Base-by-base conservation (phyloP, 805 yeast genomes). In the Lachancea meyersii region DNA sequence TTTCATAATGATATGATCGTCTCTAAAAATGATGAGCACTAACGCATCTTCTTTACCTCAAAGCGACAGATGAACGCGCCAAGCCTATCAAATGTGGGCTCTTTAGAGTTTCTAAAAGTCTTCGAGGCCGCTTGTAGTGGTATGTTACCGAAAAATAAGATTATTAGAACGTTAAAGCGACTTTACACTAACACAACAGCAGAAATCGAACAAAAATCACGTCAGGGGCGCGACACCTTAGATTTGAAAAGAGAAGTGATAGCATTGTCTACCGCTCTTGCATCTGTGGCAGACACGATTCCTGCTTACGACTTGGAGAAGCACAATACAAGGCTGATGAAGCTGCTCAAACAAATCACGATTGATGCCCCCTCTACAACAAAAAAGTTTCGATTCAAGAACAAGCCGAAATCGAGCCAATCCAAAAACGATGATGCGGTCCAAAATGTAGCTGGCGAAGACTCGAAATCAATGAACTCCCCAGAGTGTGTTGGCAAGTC, bases 261-360 rank as follows among this genome's bases (percentile, higher is more conserved):
- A 5, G 46, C 42, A 1, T 35, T 57, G 13, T 47, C 48, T 18
- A 32, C 24, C 17, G 37, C 30, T 9, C 26, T 57, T 20, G 43
- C 37, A 30, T 43, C 46, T 1, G 28, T 44, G 2, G 27, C 54
- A 5, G 42, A 43, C 23, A 45, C 33, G 10, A 23, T 59, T 9
- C 35, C 60, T 10, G 26, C 50, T 2, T 49, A 48, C 35, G 62
- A 55, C 21, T 33, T 33, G 17, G 53, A 56, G 24, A 44, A 34
- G 8, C 53, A 46, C 36, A 42, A 46, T 6, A 31, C 40, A 10
- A 46, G 48, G 33, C 40, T 54, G n/a, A 50, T 48, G 5, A 32
- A 18, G 1, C 37, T 57, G 14, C 38, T 54, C 23, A 51, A 48
- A 17, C 24, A 28, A 17, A 37, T 55, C 5, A 40, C 48, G 24